Evolutionary conservation across 148 eudicot species (phyloP), one percentile per base, ranked within the genome.

Genomic region (Cornus kousa): DNA sequence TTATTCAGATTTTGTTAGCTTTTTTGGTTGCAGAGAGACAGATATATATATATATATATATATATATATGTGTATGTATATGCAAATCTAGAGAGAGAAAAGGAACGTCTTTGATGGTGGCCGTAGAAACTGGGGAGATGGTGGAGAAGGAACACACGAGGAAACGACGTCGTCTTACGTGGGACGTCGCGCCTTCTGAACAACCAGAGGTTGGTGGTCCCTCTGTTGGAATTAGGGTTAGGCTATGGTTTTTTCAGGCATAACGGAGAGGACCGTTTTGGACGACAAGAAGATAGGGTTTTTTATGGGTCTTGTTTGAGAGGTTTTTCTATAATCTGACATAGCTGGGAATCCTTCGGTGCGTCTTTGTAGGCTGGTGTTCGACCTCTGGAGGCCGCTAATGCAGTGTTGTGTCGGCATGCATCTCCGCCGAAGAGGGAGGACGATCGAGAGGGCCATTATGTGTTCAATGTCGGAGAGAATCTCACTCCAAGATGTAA

Each of bases 401-500:
- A 82, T 60, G 74, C 78, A 43, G 82, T 33, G 76, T 31, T 72
- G 31, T 78, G 85, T 75, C 87, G 88, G 19, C 84, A 92, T 57
- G 87, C 85, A 23, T 87, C 98, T 5, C 98, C 98, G 7, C 97
- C 92, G 8, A 78, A 62, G 79, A 87, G 94, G 81, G 89, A 88
- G 2, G 98, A 92, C 84, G 98, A 94, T 82, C 91, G 80, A 43
- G 97, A 92, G 65, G 98, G 98, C 2, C 98, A 94, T 87, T 94
- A 85, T 71, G 91, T 87, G 71, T 94, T 81, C 80, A 80, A 78
- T 76, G 82, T 91, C 14, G 98, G 98, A 72, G 98, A 94, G 71
- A 89, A 94, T 87, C 85, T 94, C 78, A 94, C 97, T 68, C 86
- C 94, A 71, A 85, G 97, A 92, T 94, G 98, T 94, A 88, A 88